Conservation (phyloP, 495 filamentous ascomycete genomes). For the Penicillium manginii region DNA sequence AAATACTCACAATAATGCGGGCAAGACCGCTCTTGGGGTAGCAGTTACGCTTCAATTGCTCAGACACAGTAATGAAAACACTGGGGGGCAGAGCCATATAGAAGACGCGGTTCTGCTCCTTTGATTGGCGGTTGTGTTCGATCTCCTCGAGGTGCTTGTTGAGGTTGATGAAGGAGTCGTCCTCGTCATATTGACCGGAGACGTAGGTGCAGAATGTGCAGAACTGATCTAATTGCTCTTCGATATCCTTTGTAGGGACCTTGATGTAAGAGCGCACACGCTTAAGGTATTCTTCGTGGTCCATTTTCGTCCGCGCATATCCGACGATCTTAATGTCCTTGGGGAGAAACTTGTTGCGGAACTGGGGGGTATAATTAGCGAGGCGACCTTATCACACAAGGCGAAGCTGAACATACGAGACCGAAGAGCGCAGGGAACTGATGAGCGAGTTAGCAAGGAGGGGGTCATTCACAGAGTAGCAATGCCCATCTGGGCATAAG, state of each 20-base stretch:
- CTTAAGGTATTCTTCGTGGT: constrained; percentile 90
- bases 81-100: constrained; percentile 99
- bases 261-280: constrained; percentile 98
- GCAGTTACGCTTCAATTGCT: constrained; percentile 95
- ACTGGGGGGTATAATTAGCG: constrained; percentile 53
- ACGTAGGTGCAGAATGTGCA: constrained; percentile 87
- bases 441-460: constrained; percentile 25
- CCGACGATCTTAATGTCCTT: constrained; percentile 97
- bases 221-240: constrained; percentile 92
- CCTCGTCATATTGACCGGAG: constrained; percentile 95
- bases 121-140: constrained; percentile 67
- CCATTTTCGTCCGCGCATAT: constrained; percentile 99
- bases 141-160: constrained; percentile 87
- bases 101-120: constrained; percentile 90
- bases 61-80: constrained; percentile 96
- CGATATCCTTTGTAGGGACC: constrained; percentile 95
- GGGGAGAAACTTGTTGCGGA: constrained; percentile 97
- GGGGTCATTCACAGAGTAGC: constrained; percentile 12
- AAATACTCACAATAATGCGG: constrained; percentile 77
- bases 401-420: constrained; percentile 67
- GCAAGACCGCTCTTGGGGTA: constrained; percentile 89
- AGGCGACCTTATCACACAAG: neutral
- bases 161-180: constrained; percentile 89
- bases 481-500: constrained; percentile 19
- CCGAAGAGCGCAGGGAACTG: constrained; percentile 99